Evolutionary conservation across 106 monocot genomes (phyloP), one percentile per base, ranked within the genome.

Genomic region (Acorus gramineus): DNA sequence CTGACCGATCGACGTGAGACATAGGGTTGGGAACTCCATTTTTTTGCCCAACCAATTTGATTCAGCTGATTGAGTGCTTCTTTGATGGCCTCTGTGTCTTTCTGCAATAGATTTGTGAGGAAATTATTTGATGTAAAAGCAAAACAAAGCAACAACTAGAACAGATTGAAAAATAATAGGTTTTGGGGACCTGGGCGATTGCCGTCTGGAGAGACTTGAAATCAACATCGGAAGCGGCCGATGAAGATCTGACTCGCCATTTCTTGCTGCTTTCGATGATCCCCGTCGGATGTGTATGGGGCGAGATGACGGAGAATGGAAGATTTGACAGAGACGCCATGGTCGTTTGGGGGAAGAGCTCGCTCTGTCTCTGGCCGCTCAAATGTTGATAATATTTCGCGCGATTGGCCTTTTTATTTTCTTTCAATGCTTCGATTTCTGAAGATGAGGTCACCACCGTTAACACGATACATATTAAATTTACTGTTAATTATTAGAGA

Each of bases 1-100:
- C 95, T 86, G 74, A 96, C 90, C 78, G 52, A 85, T 71, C 96
- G 91, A 8, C 96, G 87, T 50, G 96, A 96, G 28, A 88, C 96
- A 70, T 81, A 96, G 49, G 96, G 96, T 61, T 96, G 91, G 12
- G 87, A 91, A 68, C 83, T 85, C 91, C 96, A 98, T 70, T 76
- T 85, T 69, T 83, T 88, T 44, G 91, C 96, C 96, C 96, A 98
- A 14, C 91, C 96, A 66, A 64, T 67, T 72, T 85, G 58, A 42
- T 62, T 81, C 53, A 98, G 71, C 73, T 81, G 79, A 71, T 91
- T 77, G 73, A 98, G 87, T 9, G 79, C 69, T 70, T 77, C 71
- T 69, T 81, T 91, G 59, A 88, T 87, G 62, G 78, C 91, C 64
- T 79, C 83, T 48, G 81, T 76, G 53, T 91, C 83, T 59, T 83